Evolutionary conservation across 2,329 filamentous ascomycete genomes (phyloP), one percentile per base, ranked within the genome.

Genomic region (Aspergillus sp.): DNA sequence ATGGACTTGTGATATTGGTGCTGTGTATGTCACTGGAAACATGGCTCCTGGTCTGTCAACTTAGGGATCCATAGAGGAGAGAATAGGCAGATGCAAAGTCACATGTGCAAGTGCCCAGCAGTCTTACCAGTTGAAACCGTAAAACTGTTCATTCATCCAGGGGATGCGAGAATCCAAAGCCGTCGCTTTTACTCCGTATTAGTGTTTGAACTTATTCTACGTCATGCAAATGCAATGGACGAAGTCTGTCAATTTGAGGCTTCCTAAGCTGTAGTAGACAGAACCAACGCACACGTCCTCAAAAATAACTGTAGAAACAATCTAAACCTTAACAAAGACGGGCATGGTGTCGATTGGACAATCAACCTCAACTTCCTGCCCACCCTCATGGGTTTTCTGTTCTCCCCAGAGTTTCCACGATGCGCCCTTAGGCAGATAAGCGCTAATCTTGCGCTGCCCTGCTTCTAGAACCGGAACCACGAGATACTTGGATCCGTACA

Each of bases 401-500:
- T 70, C 69, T 50, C 74, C 74, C 63, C 77, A 77, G 6, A 71
- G 63, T 55, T 71, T 77, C 82, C 82, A 85, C n/a, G 64, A 73
- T 4, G 69, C 70, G 5, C 80, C 80, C 9, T 58, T 63, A 0
- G 86, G 85, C 24, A 88, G 70, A 67, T 88, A 88, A 0, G 84
- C 81, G 6, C 70, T 74, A 6, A 76, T 75, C 36, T 69, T 78
- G 12, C 70, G 75, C 65, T 81, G 72, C 0, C 81, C 81, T 0
- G 82, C 69, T n/a, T 77, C 67, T 57, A 89, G 65, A 0, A 89
- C 78, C 0, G 87, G 86, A 12, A 79, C 82, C 7, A 83, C 80
- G 14, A 89, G 73, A 66, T 88, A 89, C 67, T 81, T 83, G 16
- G 73, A 67, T 0, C 87, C 87, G 65, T 83, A 90, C 81, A 90